Evolutionary conservation across 768 basidiomycete genomes (phyloP).

Genomic region (Lyophyllum decastes): DNA sequence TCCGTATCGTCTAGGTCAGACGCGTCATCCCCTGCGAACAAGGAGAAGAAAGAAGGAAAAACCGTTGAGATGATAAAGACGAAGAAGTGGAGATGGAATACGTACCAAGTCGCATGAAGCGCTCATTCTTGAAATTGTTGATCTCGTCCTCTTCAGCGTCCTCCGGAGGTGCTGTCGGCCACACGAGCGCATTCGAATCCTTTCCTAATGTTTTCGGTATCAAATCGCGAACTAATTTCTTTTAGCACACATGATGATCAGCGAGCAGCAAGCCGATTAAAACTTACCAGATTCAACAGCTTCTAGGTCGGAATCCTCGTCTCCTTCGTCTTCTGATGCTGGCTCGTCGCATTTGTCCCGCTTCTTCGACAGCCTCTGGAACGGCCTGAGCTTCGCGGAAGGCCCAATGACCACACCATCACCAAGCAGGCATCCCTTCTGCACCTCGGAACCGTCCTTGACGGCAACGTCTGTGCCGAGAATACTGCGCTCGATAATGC

Average conservation of each 20-base stretch:
- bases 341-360: conserved; percentile 36
- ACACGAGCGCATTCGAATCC: conserved; percentile 77
- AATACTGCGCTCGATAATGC: conserved; percentile 76
- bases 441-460: conserved; percentile 65
- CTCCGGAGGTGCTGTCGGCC: conserved; percentile 69
- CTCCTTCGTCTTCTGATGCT: conserved; percentile 34
- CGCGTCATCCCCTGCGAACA: conserved; percentile 53
- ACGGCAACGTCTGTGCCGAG: conserved; percentile 78
- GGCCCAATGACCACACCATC: conserved; percentile 82
- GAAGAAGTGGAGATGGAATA: conserved; percentile 23
- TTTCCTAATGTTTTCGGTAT: conserved; percentile 56
- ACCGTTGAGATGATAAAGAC: not conserved
- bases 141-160: conserved; percentile 65
- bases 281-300: conserved; percentile 66
- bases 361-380: conserved; percentile 71
- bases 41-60: too few relatives aligned
- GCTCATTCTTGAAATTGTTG: conserved; percentile 62
- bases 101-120: conserved; percentile 72
- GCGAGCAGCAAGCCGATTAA: not conserved
- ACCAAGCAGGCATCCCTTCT: conserved; percentile 77
- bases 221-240: conserved; percentile 47
- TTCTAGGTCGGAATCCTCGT: conserved; percentile 63
- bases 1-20: conserved; percentile 67
- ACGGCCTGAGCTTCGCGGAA: conserved; percentile 63
- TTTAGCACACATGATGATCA: not conserved